Evolutionary conservation across 129 eudicot species (phyloP), one percentile per base, ranked within the genome.

Genomic region (Flaveria trinervia): DNA sequence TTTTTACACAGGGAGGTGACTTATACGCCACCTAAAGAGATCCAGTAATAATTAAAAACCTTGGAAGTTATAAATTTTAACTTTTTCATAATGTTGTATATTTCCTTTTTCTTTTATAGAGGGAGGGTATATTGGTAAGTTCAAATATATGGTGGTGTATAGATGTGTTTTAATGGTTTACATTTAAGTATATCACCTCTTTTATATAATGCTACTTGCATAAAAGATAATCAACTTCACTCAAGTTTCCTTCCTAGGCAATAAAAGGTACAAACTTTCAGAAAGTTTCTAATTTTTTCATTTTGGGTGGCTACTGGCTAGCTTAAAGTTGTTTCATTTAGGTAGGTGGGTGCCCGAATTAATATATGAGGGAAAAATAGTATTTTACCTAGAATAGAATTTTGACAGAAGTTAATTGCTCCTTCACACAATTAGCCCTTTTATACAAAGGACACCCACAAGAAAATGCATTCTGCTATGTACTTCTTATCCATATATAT

Each of bases 1-100:
- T 79, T 54, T 30, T 65, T 66, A 65, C 28, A 30, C 10, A 14
- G 22, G 69, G 28, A 56, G 62, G 28, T 56, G 62, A 56, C 8
- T n/a, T 54, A 36, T 54, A 17, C 60, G 17, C 60, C 22, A 54
- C 18, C 23, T 16, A n/a, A 54, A 16, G 17, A 54, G 56, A 54
- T 54, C 60, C 60, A 17, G 9, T 16, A n/a, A 16, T 5, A 52
- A 52, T 2, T 16, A n/a, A 16, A 52, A 52, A n/a, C 59, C 9
- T 52, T 16, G 7, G n/a, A 16, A 52, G 59, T 4, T 52, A 52
- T 20, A 52, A 52, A 52, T 1, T 52, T 16, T 5, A 15, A 16
- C 9, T 20, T 22, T 54, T 54, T 54, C 23, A 54, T 7, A 8
- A 1, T 20, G 10, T 54, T 54, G 7, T 2, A 54, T 17, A 0